A percentile compares a stretch with the other conserved stretches of the same genome.
These are phyloP conservation scores for Pythium brassicae DNA, from an alignment of 352 stramenopile genomes.

Conservation along the genomic window DNA sequence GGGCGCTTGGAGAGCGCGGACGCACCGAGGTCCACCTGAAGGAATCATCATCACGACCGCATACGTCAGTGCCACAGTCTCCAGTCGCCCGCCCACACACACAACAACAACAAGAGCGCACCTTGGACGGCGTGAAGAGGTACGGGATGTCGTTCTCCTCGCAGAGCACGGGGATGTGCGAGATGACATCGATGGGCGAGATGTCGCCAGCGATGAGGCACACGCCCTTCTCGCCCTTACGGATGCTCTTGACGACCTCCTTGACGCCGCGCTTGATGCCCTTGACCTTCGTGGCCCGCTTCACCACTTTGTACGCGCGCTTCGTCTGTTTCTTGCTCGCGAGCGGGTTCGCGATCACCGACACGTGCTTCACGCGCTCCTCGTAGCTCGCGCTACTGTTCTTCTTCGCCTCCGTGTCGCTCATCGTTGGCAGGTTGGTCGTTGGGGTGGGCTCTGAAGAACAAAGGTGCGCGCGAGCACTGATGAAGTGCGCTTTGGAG, in stretches of 20 bases:
- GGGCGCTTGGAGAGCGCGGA: conserved; percentile 97
- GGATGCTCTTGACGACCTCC: conserved; percentile 99
- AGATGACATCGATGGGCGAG: conserved; percentile 99
- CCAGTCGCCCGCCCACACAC: too few species aligned
- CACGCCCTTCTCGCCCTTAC: conserved; percentile 96
- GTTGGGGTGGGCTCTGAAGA: background rate
- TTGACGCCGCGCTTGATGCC: conserved; percentile 98
- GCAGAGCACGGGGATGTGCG: conserved; percentile 97
- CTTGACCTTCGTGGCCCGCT: conserved; percentile 96
- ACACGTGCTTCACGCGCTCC: conserved; percentile 84
- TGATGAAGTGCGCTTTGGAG: too few species aligned
- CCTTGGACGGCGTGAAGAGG: conserved; percentile 97
- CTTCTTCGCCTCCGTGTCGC: conserved; percentile 68
- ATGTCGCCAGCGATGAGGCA: conserved; percentile 99
- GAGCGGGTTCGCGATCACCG: conserved; percentile 95
- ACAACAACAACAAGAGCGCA: conserved; percentile 24
- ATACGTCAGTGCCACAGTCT: too few species aligned
- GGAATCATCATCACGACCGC: background rate
- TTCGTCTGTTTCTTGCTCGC: conserved; percentile 97
- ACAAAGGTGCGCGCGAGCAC: too few species aligned
- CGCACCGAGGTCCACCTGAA: conserved; percentile 89
- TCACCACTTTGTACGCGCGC: conserved; percentile 92
- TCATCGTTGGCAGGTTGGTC: conserved; percentile 22
- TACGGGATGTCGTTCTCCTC: conserved; percentile 99
- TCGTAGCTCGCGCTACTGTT: conserved; percentile 56